Evolutionary conservation across 768 basidiomycete genomes (phyloP).

Genomic region (Tylopilus subfusipes): DNA sequence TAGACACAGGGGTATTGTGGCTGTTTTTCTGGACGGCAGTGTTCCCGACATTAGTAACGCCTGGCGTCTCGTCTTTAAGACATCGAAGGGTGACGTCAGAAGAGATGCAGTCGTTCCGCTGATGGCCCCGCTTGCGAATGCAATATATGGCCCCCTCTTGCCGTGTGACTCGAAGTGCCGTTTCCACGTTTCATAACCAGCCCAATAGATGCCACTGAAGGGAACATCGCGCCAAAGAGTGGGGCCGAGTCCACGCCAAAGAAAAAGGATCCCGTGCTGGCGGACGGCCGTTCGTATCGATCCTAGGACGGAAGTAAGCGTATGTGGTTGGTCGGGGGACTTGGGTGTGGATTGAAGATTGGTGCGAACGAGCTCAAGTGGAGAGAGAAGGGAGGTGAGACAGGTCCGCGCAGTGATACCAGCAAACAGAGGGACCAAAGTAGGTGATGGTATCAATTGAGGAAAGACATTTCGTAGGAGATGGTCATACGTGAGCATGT

Average conservation of each 20-base stretch:
- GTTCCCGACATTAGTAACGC: slow-evolving; percentile 67
- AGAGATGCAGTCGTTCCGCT: slow-evolving; percentile 86
- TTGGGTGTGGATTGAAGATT: slow-evolving; percentile 86
- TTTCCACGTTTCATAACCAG: slow-evolving; percentile 87
- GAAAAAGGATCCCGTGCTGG: slow-evolving; percentile 58
- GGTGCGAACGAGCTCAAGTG: slow-evolving; percentile 90
- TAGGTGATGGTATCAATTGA: slow-evolving; percentile 49
- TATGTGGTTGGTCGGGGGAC: slow-evolving; percentile 67
- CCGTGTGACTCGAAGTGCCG: slow-evolving; percentile 50
- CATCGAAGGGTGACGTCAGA: slow-evolving; percentile 93
- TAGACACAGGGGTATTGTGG: slow-evolving; percentile 61
- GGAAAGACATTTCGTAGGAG: slow-evolving; percentile 64
- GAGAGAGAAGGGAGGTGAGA: slow-evolving; percentile 77
- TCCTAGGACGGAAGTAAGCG: slow-evolving; percentile 67
- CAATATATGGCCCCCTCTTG: slow-evolving; percentile 57
- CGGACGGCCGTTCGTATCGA: slow-evolving; percentile 60
- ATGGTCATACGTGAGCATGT: slow-evolving; percentile 96
- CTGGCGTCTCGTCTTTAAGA: slow-evolving; percentile 92
- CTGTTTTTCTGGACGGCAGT: slow-evolving; percentile 35
- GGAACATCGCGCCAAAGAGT: slow-evolving; percentile 98
- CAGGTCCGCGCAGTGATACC: slow-evolving; percentile 80
- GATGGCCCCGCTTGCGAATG: slow-evolving; percentile 87
- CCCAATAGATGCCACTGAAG: slow-evolving; percentile 97
- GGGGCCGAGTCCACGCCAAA: slow-evolving; percentile 90
- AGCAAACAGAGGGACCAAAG: slow-evolving; percentile 67